Evolutionary conservation across 352 stramenopile species (phyloP).

Genomic region (Phytophthora podocarpi): DNA sequence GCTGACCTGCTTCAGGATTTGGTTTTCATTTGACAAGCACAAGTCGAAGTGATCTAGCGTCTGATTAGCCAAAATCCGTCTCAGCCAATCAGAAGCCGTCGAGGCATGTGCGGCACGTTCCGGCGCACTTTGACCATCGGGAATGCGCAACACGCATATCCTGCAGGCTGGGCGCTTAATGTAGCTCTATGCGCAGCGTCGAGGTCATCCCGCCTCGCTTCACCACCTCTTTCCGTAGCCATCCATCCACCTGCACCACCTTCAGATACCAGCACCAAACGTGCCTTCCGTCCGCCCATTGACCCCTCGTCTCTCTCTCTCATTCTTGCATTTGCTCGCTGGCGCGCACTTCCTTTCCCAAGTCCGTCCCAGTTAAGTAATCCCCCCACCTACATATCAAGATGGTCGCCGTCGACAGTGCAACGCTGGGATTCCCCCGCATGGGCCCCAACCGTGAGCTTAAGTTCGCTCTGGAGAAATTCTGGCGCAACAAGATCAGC

Average conservation of each 20-base stretch:
- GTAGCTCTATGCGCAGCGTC: slow-evolving; percentile 8
- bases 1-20: background rate
- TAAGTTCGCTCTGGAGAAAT: slow-evolving; percentile 94
- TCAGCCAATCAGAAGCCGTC: slow-evolving; percentile 43
- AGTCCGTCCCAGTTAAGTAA: slow-evolving; percentile 28
- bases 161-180: slow-evolving; percentile 28
- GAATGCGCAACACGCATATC: slow-evolving; percentile 20
- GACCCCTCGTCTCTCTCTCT: background rate
- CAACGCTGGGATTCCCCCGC: slow-evolving; percentile 90
- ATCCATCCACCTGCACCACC: slow-evolving; percentile 2
- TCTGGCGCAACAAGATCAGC: slow-evolving; percentile 87
- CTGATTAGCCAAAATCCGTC: slow-evolving; percentile 36
- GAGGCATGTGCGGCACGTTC: slow-evolving; percentile 62
- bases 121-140: background rate
- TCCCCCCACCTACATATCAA: slow-evolving; percentile 24
- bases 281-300: background rate
- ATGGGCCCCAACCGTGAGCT: slow-evolving; percentile 94
- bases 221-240: slow-evolving; percentile 1
- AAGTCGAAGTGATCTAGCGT: slow-evolving; percentile 24
- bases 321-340: slow-evolving; percentile 74
- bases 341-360: slow-evolving; percentile 38
- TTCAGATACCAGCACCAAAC: background rate
- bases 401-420: slow-evolving; percentile 63
- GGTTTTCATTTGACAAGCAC: slow-evolving; percentile 3
- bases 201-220: slow-evolving; percentile 44